Evolutionary conservation across 2,329 filamentous ascomycete species (phyloP), one percentile per base, ranked within the genome.

Genomic region (Paraphoma sp.): DNA sequence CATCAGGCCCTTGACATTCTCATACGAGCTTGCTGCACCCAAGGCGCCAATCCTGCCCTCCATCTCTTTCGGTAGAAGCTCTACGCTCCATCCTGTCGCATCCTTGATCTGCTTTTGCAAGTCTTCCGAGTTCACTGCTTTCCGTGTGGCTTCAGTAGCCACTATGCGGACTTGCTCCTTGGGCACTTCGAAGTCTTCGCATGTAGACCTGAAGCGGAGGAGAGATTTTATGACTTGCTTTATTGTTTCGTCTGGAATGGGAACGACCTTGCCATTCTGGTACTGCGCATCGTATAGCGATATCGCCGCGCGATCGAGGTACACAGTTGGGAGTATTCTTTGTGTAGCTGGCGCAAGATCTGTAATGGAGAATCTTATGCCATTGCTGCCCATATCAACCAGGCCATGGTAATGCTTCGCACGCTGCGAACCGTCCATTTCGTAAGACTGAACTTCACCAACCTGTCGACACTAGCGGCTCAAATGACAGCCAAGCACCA

Each of bases 331-430:
- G 42, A 97, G 83, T 23, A 93, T 86, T 23, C 93, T 89, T 23
- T 90, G 83, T 40, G 82, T 86, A 4, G 87, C 86, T 18, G 89
- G 88, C 4, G 87, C 84, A n/a, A 96, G 83, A 63, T 92, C 88
- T 8, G 92, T 91, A 69, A 97, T 92, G 44, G 92, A 94, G 81
- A 96, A 96, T 53, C 93, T 91, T 68, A 97, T 94, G 68, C 93
- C 93, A 81, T 97, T 97, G 81, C 92, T 75, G 52, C 72, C 72
- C 72, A 75, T 74, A 44, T 75, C 72, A 57, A 75, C 72, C 59
- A 75, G 57, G 29, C 71, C 72, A 69, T 74, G 70, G 51, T 69
- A 70, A 50, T 64, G 59, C 49, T 48, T 51, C 42, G 61, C 63
- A 48, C 56, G 64, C 49, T 67, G 59, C 47, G 31, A 42, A 17